Evolutionary conservation across 2,329 filamentous ascomycete species (phyloP), one percentile per base, ranked within the genome.

Genomic region (Epichloe elymi): DNA sequence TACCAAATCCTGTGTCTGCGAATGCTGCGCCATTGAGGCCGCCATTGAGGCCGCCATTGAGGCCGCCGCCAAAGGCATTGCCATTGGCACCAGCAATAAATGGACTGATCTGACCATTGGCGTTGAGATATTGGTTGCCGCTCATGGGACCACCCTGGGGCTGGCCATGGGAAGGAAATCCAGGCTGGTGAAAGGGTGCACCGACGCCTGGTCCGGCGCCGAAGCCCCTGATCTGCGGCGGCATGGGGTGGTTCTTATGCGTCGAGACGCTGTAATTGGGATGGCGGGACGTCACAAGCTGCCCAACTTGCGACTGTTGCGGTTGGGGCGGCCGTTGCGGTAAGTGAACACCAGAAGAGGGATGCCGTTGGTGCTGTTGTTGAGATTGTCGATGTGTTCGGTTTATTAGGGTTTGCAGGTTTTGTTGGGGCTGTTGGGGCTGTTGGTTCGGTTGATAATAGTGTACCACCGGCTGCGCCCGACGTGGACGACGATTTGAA

Each of bases 1-100:
- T 91, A 35, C 83, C 88, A 48, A 95, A 79, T 1, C 88, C 88
- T 19, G 86, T 85, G 52, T 78, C 75, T 47, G 74, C 76, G 55
- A 82, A 82, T 10, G 77, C 78, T 58, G 74, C 78, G 51, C 69
- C 78, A 57, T 72, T 74, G 69, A 75, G 72, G 52, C 75, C 78
- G 51, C 69, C 78, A 57, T 72, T 74, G 69, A 75, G 72, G 52
- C 75, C 78, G 51, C 69, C 78, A 57, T 72, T 74, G 69, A 75
- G 72, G 52, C 75, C 78, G 55, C 75, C 77, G 48, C 76, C 77
- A 56, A 86, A 74, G 10, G 73, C 67, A 56, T 73, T 75, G 53
- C 70, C 73, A 58, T 76, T 79, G 12, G 77, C 73, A 15, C 58
- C 56, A 3, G 77, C 74, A 63, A 88, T 74, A 63, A 88, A 88